These are phyloP conservation scores for Penicillium vulpinum DNA, from an alignment of 2,329 filamentous ascomycete genomes.

Conservation along the genomic window DNA sequence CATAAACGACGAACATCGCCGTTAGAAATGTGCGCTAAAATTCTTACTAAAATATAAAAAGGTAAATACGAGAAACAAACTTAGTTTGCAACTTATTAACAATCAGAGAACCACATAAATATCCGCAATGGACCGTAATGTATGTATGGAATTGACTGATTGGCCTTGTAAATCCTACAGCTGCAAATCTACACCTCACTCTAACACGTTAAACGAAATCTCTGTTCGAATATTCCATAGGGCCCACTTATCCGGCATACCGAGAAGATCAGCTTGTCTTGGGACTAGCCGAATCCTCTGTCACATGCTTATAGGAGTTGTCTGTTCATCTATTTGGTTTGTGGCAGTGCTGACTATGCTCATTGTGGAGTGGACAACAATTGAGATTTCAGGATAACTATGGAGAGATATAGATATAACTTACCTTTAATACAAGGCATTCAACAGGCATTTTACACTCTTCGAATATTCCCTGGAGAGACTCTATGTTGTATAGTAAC, in stretches of 20 bases:
- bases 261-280: neutral
- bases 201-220: neutral
- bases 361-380: neutral
- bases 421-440: no score
- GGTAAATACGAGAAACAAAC: no score
- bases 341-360: neutral
- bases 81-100: neutral
- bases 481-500: neutral
- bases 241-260: neutral
- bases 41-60: neutral
- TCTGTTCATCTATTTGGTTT: neutral
- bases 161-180: neutral
- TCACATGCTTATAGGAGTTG: neutral
- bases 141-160: neutral
- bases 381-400: neutral
- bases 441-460: neutral
- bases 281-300: neutral
- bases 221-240: neutral
- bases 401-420: no score
- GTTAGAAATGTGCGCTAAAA: neutral
- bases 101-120: neutral
- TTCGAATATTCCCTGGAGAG: neutral
- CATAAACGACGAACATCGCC: neutral
- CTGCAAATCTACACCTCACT: no score
- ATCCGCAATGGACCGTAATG: no score